A percentile compares a stretch with the other conserved stretches of the same genome.
phyloP scores from a whole-genome alignment of 345 rosid species.

The Salix exigua region DNA sequence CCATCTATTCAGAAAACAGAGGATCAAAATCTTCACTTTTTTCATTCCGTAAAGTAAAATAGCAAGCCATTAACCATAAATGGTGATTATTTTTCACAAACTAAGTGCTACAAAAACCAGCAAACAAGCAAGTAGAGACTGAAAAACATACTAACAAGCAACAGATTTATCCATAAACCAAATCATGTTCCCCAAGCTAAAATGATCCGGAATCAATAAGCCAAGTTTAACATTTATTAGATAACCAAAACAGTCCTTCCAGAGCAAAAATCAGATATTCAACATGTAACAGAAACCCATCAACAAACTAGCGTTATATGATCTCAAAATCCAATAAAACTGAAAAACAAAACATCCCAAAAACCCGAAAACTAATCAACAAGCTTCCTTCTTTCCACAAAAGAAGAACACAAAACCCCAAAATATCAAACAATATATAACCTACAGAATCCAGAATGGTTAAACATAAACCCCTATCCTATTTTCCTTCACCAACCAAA shows the following conservation, averaged over 20 bases:
- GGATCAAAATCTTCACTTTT: slow-evolving; percentile 9
- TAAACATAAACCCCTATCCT: background rate
- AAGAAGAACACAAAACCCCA: background rate
- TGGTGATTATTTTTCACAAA: background rate
- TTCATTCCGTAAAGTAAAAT: background rate
- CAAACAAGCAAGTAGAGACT: background rate
- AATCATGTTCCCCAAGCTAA: slow-evolving; percentile 8
- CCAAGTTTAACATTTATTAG: background rate
- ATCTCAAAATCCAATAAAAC: slow-evolving; percentile 14
- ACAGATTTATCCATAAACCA: slow-evolving; percentile 17
- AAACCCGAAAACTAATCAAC: background rate
- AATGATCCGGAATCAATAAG: slow-evolving; percentile 5
- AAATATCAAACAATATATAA: slow-evolving; percentile 6
- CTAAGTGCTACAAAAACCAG: background rate
- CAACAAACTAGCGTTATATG: background rate
- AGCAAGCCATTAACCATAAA: background rate
- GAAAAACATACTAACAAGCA: background rate
- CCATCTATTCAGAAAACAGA: slow-evolving; percentile 47
- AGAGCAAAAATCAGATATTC: background rate
- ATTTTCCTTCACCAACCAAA: background rate
- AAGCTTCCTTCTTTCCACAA: slow-evolving; percentile 2
- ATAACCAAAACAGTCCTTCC: background rate
- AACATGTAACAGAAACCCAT: background rate
- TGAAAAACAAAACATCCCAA: background rate
- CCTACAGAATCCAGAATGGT: background rate